Conservation (phyloP, 2,329 filamentous ascomycete species). For the Xylariaceae sp. region DNA sequence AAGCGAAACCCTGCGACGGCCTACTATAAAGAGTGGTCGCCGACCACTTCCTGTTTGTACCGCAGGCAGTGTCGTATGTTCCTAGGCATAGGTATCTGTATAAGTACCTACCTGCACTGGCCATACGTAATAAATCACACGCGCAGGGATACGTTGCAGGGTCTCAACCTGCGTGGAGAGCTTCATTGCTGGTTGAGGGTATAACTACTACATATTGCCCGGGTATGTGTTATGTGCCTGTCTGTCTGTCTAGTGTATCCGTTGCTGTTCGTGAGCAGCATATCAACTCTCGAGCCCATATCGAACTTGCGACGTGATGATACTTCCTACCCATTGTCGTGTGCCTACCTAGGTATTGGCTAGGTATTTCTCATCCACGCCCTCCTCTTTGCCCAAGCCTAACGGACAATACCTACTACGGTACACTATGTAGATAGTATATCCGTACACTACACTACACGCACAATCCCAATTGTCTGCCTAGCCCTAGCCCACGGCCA, state of each 20-base stretch:
- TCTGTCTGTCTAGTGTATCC: too few species aligned
- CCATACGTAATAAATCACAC: constrained; percentile 6
- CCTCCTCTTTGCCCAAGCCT: not conserved
- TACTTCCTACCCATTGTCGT: not conserved
- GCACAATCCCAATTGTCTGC: too few species aligned
- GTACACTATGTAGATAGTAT: too few species aligned
- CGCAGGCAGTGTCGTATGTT: not conserved
- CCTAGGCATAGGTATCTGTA: too few species aligned
- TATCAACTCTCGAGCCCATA: too few species aligned
- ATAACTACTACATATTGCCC: not conserved
- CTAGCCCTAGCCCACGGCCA: constrained; percentile 9
- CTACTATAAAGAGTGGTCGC: constrained; percentile 10
- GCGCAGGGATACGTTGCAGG: constrained; percentile 22
- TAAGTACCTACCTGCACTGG: not conserved
- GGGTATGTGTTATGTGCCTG: too few species aligned
- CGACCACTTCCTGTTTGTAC: constrained; percentile 9
- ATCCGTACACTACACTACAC: too few species aligned
- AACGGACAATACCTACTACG: not conserved
- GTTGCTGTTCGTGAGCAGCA: too few species aligned
- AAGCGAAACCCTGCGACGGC: not conserved
- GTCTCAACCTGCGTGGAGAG: constrained; percentile 21
- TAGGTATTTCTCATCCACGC: too few species aligned
- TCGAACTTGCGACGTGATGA: not conserved
- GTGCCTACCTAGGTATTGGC: not conserved
- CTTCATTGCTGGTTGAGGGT: not conserved